Percentiles rank a stretch among this genome's conserved stretches.
Evolutionary conservation across 805 yeast species (phyloP).

Genomic region (Schwanniomyces vanrijiae): DNA sequence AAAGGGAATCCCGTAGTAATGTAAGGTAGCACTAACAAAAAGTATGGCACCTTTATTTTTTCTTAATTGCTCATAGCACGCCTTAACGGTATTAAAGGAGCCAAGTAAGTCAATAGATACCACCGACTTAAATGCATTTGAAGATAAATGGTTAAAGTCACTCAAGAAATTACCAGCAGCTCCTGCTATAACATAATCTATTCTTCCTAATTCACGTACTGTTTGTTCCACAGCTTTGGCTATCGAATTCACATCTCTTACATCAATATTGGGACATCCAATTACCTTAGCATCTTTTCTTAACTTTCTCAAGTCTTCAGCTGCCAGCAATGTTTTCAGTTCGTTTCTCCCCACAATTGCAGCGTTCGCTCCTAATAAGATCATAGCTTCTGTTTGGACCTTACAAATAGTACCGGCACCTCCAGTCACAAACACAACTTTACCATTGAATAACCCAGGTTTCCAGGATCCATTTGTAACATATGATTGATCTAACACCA

Average conservation of each 20-base stretch:
- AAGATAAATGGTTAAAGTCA: slow-evolving; percentile 44
- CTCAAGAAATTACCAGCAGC: slow-evolving; percentile 44
- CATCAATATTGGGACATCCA: slow-evolving; percentile 72
- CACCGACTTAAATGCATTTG: slow-evolving; percentile 42
- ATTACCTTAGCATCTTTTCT: slow-evolving; percentile 63
- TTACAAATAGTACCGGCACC: slow-evolving; percentile 95
- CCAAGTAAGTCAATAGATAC: slow-evolving; percentile 41
- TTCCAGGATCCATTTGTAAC: slow-evolving; percentile 41
- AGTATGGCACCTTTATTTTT: slow-evolving; percentile 47
- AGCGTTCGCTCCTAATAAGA: slow-evolving; percentile 83
- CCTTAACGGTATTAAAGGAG: slow-evolving; percentile 42
- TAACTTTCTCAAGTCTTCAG: slow-evolving; percentile 55
- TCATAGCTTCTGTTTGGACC: slow-evolving; percentile 82
- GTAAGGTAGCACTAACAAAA: slow-evolving; percentile 44
- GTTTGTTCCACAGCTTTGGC: slow-evolving; percentile 63
- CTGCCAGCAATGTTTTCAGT: slow-evolving; percentile 64
- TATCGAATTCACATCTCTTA: slow-evolving; percentile 61
- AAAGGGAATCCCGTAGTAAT: slow-evolving; percentile 46
- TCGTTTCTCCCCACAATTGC: slow-evolving; percentile 78
- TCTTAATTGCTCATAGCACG: slow-evolving; percentile 36
- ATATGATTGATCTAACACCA: slow-evolving; percentile 19
- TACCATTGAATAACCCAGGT: slow-evolving; percentile 70
- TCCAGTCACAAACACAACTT: slow-evolving; percentile 90
- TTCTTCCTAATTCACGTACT: slow-evolving; percentile 41
- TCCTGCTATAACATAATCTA: slow-evolving; percentile 45